Conservation (phyloP, 768 basidiomycete genomes). For the Phylloporus arenicola region DNA sequence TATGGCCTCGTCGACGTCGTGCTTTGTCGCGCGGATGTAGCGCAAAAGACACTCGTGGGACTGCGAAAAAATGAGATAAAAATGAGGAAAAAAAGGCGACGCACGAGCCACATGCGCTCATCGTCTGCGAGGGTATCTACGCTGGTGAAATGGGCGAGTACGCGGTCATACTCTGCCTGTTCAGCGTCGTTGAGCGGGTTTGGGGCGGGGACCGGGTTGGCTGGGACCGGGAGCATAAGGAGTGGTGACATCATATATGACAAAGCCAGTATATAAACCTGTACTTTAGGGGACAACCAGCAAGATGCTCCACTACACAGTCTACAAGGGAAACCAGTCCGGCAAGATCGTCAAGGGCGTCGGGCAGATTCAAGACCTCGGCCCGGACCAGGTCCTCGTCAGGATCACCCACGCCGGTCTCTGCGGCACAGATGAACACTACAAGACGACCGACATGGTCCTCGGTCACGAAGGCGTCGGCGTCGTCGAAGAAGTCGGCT, state of each 20-base stretch:
- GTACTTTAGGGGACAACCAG: neutral
- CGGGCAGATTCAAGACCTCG: conserved; percentile 15
- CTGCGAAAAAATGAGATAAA: conserved; percentile 2
- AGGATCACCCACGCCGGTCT: conserved; percentile 32
- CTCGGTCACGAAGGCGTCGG: conserved; percentile 39
- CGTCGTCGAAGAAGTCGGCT: conserved; percentile 30
- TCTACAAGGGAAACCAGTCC: conserved; percentile 26
- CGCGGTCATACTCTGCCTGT: conserved; percentile 45
- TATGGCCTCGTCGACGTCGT: conserved; percentile 55
- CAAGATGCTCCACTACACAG: conserved; percentile 24
- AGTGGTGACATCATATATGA: neutral
- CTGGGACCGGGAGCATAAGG: conserved; percentile 15
- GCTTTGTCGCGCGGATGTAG: conserved; percentile 77
- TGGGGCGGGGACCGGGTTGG: conserved; percentile 28
- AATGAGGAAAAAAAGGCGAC: conserved; percentile 16
- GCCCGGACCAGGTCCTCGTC: conserved; percentile 27
- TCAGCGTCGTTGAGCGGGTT: conserved; percentile 39
- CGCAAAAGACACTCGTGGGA: conserved; percentile 71
- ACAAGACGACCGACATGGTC: conserved; percentile 28
- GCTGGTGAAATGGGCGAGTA: conserved; percentile 56
- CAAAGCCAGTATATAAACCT: too few species aligned
- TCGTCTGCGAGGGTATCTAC: conserved; percentile 49
- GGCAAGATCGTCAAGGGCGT: conserved; percentile 18
- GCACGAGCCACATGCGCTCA: conserved; percentile 74
- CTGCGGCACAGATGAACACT: conserved; percentile 38